These are phyloP conservation scores for Aspergillus sp. DNA, from an alignment of 2,329 filamentous ascomycete genomes.

Conservation along the genomic window DNA sequence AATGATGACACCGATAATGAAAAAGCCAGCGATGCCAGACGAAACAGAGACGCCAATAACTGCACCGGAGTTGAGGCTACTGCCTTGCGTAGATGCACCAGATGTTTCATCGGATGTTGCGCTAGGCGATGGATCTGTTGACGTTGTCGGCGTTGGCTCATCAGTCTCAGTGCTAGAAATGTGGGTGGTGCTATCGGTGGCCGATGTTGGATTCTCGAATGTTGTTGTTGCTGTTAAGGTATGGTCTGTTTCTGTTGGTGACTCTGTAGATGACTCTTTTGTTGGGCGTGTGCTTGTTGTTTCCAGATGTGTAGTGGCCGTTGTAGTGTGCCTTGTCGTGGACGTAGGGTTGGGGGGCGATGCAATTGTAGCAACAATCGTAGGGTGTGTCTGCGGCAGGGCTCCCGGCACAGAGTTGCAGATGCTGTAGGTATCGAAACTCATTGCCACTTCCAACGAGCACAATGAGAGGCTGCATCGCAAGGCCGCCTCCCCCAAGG, in stretches of 20 bases:
- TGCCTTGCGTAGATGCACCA: conserved; percentile 9
- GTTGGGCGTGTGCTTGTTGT: background rate
- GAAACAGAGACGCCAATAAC: conserved; percentile 40
- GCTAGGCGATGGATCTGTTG: conserved; percentile 8
- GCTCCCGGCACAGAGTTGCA: conserved; percentile 49
- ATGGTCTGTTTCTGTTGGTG: background rate
- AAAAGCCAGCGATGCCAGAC: conserved; percentile 35
- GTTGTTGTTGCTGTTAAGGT: conserved; percentile 12
- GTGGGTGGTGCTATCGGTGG: conserved; percentile 3
- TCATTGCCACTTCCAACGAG: conserved; percentile 43
- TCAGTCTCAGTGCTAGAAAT: conserved; percentile 4
- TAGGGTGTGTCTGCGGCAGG: conserved; percentile 34
- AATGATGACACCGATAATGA: conserved; percentile 33
- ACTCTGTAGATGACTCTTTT: background rate
- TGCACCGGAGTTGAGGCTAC: conserved; percentile 28
- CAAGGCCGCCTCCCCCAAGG: conserved; percentile 69
- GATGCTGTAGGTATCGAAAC: conserved; percentile 54
- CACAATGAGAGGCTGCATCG: conserved; percentile 66
- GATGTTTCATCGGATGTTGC: conserved; percentile 10
- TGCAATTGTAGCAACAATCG: conserved; percentile 38
- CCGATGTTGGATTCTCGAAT: conserved; percentile 20
- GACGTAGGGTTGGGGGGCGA: conserved; percentile 10
- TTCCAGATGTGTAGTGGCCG: conserved; percentile 4
- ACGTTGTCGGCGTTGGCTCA: conserved; percentile 6
- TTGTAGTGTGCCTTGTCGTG: conserved; percentile 2